Conservation (phyloP, 2,329 filamentous ascomycete genomes). For the Colletotrichum paranaense region DNA sequence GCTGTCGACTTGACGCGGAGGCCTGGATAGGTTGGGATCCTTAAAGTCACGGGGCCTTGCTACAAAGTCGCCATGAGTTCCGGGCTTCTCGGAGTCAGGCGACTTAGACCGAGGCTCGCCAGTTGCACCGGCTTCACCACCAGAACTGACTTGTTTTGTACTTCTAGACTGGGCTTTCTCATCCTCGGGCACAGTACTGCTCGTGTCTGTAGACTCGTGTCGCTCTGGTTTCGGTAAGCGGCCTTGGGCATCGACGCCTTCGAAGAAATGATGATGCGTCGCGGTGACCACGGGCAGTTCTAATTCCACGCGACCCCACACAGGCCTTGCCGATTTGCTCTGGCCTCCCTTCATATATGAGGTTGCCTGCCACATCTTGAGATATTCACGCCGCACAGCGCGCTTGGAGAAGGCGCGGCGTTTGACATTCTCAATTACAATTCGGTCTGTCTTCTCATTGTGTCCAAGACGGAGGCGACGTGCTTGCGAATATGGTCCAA, state of each 20-base stretch:
- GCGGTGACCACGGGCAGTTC: conserved; percentile 44
- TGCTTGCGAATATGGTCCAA: conserved; percentile 49
- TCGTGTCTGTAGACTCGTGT: background rate
- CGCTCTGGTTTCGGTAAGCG: background rate
- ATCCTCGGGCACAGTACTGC: background rate
- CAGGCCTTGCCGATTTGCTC: conserved; percentile 47
- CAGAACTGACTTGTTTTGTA: background rate
- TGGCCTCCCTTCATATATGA: conserved; percentile 50
- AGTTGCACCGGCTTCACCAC: background rate
- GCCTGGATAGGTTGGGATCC: too few relatives aligned
- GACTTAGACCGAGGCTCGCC: background rate
- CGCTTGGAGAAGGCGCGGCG: conserved; percentile 42
- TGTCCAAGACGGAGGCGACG: conserved; percentile 31
- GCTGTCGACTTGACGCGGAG: too few relatives aligned
- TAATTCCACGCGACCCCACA: conserved; percentile 56
- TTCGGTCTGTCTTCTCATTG: background rate
- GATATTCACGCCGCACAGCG: conserved; percentile 61
- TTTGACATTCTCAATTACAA: background rate
- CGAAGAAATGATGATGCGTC: conserved; percentile 58
- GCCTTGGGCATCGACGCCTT: conserved; percentile 52
- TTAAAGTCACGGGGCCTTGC: background rate
- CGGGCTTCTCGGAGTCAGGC: background rate
- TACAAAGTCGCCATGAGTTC: too few relatives aligned
- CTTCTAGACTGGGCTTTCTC: background rate
- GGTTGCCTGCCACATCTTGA: conserved; percentile 56